Base-by-base conservation (phyloP, 2,329 filamentous ascomycete species). In the Moelleriella libera region DNA sequence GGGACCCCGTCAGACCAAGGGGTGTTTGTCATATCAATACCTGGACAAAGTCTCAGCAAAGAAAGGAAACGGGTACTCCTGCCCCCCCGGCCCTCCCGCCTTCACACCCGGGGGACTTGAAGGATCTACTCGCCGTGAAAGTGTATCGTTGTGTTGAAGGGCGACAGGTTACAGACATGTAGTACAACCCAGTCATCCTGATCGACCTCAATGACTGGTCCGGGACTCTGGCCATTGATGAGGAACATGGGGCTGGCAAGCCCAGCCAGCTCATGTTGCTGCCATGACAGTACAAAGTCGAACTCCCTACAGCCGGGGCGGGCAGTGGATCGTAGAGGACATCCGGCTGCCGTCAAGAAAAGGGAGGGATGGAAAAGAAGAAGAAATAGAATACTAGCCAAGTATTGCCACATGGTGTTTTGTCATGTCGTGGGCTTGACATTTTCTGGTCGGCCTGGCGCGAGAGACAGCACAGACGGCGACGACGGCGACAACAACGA, bases 1-100 rank as follows among this genome's bases (percentile, higher is more conserved):
- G 76, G 74, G 0, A 76, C 71, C 31, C 78, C 78, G 49, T 82
- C 78, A 0, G 75, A 72, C 76, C 76, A 81, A 0, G 75, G 72
- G 0, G 75, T 79, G 21, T 63, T 61, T 1, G 60, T 52, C 63
- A 76, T 73, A 34, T 72, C 69, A 32, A 78, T 62, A 7, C 69
- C 69, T 68, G 14, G n/a, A 9, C 2, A 12, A 54, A 42, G 54
- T 50, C 7, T 8, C 28, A 7, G 9, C 5, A 12, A 28, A 30
- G 6, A n/a, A n/a, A n/a, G n/a, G n/a, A n/a, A n/a, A n/a, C n/a
- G n/a, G n/a, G n/a, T n/a, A n/a, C n/a, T n/a, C n/a, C n/a, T n/a
- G n/a, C n/a, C n/a, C n/a, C n/a, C n/a, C n/a, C n/a, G n/a, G n/a
- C n/a, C n/a, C n/a, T n/a, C n/a, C n/a, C n/a, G n/a, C n/a, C n/a